Evolutionary conservation across 2,329 filamentous ascomycete species (phyloP).

Genomic region (Venturia oleaginea): DNA sequence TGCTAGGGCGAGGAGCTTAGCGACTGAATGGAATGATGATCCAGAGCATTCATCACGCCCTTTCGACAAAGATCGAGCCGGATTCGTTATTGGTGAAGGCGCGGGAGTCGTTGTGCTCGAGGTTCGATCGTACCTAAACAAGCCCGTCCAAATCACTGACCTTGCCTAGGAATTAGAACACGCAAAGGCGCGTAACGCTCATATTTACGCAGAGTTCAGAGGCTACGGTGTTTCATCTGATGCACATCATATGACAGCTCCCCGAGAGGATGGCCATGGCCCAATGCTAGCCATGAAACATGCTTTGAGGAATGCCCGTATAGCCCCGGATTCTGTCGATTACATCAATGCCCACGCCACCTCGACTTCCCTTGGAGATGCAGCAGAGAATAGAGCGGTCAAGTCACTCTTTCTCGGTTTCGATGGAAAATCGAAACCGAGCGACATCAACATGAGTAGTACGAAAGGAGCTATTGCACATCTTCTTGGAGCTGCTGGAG

Average conservation of each 20-base stretch:
- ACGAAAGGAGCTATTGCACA: conserved; percentile 92
- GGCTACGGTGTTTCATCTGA: conserved; percentile 90
- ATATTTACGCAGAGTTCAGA: conserved; percentile 78
- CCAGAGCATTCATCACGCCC: conserved; percentile 69
- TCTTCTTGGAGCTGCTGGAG: conserved; percentile 81
- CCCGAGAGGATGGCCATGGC: conserved; percentile 70
- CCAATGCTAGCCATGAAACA: conserved; percentile 78
- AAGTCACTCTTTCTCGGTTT: conserved; percentile 65
- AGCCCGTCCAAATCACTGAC: conserved; percentile 12
- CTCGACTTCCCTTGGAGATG: conserved; percentile 75
- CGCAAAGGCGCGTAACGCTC: conserved; percentile 66
- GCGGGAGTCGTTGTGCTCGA: conserved; percentile 82
- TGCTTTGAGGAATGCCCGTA: conserved; percentile 62
- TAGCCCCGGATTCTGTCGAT: conserved; percentile 64
- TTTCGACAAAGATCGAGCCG: conserved; percentile 70
- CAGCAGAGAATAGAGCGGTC: conserved; percentile 79
- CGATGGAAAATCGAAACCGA: conserved; percentile 52
- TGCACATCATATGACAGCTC: conserved; percentile 88
- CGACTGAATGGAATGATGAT: conserved; percentile 67
- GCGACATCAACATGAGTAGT: conserved; percentile 73
- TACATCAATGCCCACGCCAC: conserved; percentile 97
- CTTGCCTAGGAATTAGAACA: conserved; percentile 63
- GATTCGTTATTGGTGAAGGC: conserved; percentile 91
- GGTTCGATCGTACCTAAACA: conserved; percentile 26
- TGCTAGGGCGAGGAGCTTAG: conserved; percentile 74